These are phyloP conservation scores for Cochlearia excelsa DNA, from an alignment of 345 rosid species.

Conservation along the genomic window DNA sequence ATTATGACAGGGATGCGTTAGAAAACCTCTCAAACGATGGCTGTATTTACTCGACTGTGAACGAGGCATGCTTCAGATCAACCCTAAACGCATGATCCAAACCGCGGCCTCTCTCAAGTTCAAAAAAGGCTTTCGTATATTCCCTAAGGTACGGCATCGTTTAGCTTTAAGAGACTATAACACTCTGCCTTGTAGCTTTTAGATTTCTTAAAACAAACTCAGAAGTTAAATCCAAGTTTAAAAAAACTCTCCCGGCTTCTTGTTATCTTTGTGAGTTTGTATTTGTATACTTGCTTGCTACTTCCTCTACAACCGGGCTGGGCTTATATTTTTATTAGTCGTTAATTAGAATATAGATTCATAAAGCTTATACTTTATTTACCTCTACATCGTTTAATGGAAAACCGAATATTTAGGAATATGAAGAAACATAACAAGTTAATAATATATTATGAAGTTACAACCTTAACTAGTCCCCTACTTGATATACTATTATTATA, in stretches of 20 bases:
- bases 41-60: conserved; percentile 55
- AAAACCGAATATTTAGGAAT: too few species aligned
- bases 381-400: too few species aligned
- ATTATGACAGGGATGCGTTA: conserved; percentile 58
- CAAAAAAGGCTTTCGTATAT: conserved; percentile 18
- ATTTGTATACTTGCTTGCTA: too few species aligned
- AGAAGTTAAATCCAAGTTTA: not conserved
- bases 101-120: conserved; percentile 8
- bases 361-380: too few species aligned
- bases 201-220: conserved; percentile 6
- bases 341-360: not conserved
- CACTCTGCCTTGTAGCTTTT: not conserved
- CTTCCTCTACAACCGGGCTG: not conserved
- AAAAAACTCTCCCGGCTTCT: not conserved
- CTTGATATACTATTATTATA: too few species aligned
- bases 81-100: conserved; percentile 51
- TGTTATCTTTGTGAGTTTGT: too few species aligned
- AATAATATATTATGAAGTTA: too few species aligned
- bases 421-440: too few species aligned
- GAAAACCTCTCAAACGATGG: conserved; percentile 57
- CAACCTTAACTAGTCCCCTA: too few species aligned
- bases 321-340: not conserved
- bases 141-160: conserved; percentile 11
- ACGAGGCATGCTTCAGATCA: conserved; percentile 68
- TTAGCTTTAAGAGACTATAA: conserved; percentile 1